Conservation (phyloP, 2,329 filamentous ascomycete species). For the Penicillium sp. region DNA sequence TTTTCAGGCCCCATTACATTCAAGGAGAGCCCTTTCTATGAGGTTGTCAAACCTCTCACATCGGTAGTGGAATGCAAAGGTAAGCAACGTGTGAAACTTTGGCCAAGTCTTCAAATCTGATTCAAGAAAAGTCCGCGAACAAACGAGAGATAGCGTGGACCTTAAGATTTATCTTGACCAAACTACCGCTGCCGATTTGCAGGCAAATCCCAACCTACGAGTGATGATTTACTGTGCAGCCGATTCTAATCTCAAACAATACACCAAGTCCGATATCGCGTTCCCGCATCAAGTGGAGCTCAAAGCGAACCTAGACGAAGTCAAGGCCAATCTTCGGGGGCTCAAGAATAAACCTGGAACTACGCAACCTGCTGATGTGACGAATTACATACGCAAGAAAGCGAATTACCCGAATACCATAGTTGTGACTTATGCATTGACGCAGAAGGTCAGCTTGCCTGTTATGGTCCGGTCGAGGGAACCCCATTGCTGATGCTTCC, state of each 20-base stretch:
- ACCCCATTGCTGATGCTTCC: not conserved
- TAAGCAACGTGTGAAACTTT: constrained; percentile 49
- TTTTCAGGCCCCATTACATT: constrained; percentile 53
- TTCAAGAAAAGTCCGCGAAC: constrained; percentile 52
- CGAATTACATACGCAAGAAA: constrained; percentile 66
- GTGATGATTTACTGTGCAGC: constrained; percentile 81
- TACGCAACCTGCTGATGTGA: constrained; percentile 90
- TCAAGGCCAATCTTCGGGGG: constrained; percentile 90
- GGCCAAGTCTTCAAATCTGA: not conserved
- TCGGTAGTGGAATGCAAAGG: constrained; percentile 68
- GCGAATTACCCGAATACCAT: constrained; percentile 70
- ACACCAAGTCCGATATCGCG: constrained; percentile 65
- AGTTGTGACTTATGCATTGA: constrained; percentile 87
- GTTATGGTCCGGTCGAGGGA: not conserved
- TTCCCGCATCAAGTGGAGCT: constrained; percentile 94
- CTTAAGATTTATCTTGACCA: constrained; percentile 59
- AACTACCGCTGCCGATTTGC: constrained; percentile 55
- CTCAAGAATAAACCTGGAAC: constrained; percentile 95
- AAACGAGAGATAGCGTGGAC: constrained; percentile 57
- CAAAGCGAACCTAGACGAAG: constrained; percentile 80
- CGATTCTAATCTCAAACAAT: constrained; percentile 57
- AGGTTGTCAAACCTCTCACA: constrained; percentile 63
- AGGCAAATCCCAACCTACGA: constrained; percentile 60
- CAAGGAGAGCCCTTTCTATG: constrained; percentile 84
- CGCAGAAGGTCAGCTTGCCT: constrained; percentile 66